A percentile compares a stretch with the other conserved stretches of the same genome.
Conservation (phyloP, 2,329 filamentous ascomycete species). For the Aspergillus niger region DNA sequence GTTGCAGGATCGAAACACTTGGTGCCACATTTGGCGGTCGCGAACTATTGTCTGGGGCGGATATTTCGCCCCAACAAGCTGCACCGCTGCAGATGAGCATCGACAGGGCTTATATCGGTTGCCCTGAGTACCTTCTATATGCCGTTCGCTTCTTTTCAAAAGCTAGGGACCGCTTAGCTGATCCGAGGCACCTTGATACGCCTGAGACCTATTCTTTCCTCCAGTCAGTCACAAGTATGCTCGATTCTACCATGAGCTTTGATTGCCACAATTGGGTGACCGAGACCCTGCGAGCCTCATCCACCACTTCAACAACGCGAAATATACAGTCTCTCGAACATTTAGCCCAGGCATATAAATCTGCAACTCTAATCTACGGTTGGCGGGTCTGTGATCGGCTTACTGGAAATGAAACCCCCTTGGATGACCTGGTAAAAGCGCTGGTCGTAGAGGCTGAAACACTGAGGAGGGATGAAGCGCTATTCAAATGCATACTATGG, state of each 20-base stretch:
- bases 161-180: conserved; percentile 7
- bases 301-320: not conserved
- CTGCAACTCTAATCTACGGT: conserved; percentile 18
- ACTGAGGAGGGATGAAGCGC: conserved; percentile 4
- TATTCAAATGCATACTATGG: conserved; percentile 30
- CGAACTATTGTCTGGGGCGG: not conserved
- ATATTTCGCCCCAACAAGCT: not conserved
- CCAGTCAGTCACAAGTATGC: not conserved
- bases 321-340: not conserved
- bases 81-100: not conserved
- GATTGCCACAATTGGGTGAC: conserved; percentile 6
- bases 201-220: not conserved
- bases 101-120: conserved; percentile 18
- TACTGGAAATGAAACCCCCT: not conserved
- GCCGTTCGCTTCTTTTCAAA: conserved; percentile 16
- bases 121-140: conserved; percentile 12
- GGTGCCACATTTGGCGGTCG: not conserved
- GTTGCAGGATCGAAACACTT: not conserved
- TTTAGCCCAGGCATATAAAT: conserved; percentile 18
- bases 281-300: not conserved
- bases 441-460: conserved; percentile 11
- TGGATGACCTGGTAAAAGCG: not conserved
- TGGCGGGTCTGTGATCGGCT: conserved; percentile 12
- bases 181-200: not conserved
- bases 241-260: conserved; percentile 3